These are phyloP conservation scores for Talaromyces borbonicus DNA, from an alignment of 495 filamentous ascomycete species.

Conservation along the genomic window DNA sequence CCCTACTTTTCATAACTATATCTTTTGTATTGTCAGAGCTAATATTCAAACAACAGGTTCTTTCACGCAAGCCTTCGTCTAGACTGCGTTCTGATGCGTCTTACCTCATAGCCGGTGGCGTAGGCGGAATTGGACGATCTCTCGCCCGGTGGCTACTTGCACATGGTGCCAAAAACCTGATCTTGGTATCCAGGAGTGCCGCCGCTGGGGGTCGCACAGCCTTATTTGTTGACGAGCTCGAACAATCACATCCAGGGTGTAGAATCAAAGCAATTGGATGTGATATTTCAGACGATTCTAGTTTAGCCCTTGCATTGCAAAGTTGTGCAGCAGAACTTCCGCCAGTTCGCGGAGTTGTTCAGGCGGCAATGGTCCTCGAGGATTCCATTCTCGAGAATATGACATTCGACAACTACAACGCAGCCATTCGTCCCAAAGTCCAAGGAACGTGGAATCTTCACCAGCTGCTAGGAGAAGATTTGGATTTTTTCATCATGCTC, in stretches of 20 bases:
- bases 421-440: conserved; percentile 27
- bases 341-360: conserved; percentile 30
- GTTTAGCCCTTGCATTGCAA: not conserved
- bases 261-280: not conserved
- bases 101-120: conserved; percentile 36
- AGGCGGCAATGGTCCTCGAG: conserved; percentile 27
- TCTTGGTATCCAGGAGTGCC: conserved; percentile 21
- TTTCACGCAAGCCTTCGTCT: not conserved
- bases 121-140: conserved; percentile 32
- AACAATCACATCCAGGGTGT: not conserved
- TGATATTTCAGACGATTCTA: not conserved
- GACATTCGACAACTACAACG: not conserved
- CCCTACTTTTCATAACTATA: not conserved
- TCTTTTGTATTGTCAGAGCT: not conserved
- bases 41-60: no score
- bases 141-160: conserved; percentile 48
- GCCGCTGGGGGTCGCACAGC: no score
- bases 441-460: conserved; percentile 45
- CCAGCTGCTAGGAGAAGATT: conserved; percentile 27
- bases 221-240: not conserved
- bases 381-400: not conserved
- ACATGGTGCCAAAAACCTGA: conserved; percentile 44
- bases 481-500: conserved; percentile 44
- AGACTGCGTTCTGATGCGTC: conserved; percentile 16
- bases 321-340: no score